phyloP scores from a whole-genome alignment of 1,284 basidiomycete genomes.

The Puccinia sorghi region DNA sequence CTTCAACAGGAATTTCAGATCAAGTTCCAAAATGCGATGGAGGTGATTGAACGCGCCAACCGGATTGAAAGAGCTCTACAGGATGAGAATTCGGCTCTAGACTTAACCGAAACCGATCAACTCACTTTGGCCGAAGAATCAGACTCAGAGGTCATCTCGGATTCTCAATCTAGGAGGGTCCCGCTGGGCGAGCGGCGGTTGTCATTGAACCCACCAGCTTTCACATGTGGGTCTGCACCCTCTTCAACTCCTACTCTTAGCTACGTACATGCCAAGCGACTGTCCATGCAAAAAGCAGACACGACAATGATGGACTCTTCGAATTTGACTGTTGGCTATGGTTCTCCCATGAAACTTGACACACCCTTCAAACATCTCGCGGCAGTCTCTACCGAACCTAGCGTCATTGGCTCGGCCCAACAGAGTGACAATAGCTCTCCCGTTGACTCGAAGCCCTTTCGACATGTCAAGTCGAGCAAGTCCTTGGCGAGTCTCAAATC shows the following conservation, averaged over 20 bases:
- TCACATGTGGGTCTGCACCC: conserved; percentile 35
- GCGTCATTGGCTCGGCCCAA: not conserved
- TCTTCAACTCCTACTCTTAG: conserved; percentile 47
- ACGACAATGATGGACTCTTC: conserved; percentile 41
- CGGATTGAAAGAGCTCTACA: conserved; percentile 10
- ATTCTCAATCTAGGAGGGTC: conserved; percentile 14
- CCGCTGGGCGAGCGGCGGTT: conserved; percentile 32
- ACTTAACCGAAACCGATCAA: not conserved
- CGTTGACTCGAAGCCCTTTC: conserved; percentile 6
- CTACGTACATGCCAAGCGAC: conserved; percentile 36
- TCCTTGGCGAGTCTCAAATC: conserved; percentile 45
- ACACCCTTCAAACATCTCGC: conserved; percentile 48
- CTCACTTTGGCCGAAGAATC: conserved; percentile 10
- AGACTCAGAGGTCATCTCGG: not conserved
- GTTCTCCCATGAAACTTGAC: conserved; percentile 50
- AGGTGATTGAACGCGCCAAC: conserved; percentile 43
- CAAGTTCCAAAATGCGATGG: conserved; percentile 44
- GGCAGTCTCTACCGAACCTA: not conserved
- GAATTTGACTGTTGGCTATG: conserved; percentile 45
- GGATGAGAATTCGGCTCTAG: conserved; percentile 3
- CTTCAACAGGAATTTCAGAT: conserved; percentile 38
- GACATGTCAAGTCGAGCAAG: conserved; percentile 42
- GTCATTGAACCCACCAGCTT: conserved; percentile 35
- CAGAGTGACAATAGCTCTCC: not conserved
- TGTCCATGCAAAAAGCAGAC: conserved; percentile 33